A percentile compares a stretch with the other conserved stretches of the same genome.
These are phyloP conservation scores for Coemansia sp. DNA, from an alignment of 192 early-diverging fungal species.

Conservation along the genomic window DNA sequence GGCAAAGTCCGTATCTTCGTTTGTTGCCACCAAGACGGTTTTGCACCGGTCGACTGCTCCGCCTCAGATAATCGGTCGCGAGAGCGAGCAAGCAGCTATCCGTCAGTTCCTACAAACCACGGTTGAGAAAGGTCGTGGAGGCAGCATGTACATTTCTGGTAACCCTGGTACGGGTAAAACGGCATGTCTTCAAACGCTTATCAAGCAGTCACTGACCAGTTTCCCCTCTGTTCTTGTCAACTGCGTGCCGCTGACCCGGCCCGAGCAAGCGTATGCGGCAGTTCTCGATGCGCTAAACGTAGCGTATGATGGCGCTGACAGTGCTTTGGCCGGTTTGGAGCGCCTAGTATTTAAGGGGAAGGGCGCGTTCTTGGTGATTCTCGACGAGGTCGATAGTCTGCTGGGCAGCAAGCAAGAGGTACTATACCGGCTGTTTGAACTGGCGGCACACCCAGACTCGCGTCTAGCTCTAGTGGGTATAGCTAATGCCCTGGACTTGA, in stretches of 20 bases:
- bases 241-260: constrained; percentile 83
- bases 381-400: constrained; percentile 95
- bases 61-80: constrained; percentile 55
- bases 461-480: constrained; percentile 86
- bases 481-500: constrained; percentile 92
- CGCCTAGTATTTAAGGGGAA: constrained; percentile 59
- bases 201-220: constrained; percentile 50
- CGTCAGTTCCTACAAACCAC: constrained; percentile 37
- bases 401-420: constrained; percentile 80
- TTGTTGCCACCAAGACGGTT: constrained; percentile 36
- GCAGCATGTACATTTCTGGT: constrained; percentile 86
- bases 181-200: constrained; percentile 68
- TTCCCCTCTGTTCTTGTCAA: constrained; percentile 70
- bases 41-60: constrained; percentile 52
- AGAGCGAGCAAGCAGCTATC: constrained; percentile 40
- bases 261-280: constrained; percentile 70
- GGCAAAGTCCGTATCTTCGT: constrained; percentile 23
- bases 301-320: constrained; percentile 30
- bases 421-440: constrained; percentile 87
- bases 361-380: constrained; percentile 64
- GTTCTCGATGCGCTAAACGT: constrained; percentile 61
- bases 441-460: constrained; percentile 61
- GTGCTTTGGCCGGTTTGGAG: constrained; percentile 61
- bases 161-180: constrained; percentile 96
- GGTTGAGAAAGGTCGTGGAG: constrained; percentile 47